Evolutionary conservation across 2,329 filamentous ascomycete species (phyloP), one percentile per base, ranked within the genome.

Genomic region (Penicillium verrucosum): DNA sequence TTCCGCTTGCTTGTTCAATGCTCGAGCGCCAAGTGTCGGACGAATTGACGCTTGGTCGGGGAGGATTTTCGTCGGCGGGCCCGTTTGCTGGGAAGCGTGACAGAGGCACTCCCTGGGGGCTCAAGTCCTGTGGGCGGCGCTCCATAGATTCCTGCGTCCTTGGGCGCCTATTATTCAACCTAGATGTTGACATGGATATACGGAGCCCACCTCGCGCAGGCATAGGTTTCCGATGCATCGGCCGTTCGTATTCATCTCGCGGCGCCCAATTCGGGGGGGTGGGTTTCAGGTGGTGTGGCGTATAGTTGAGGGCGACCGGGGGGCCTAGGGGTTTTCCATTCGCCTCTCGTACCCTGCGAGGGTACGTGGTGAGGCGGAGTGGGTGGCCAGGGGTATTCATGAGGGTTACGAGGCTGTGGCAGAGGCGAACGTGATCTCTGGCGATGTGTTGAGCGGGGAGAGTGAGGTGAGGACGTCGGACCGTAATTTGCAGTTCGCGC

Each of bases 21-120:
- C 83, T 86, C 16, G 84, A 87, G 53, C 80, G 79, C 4, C 78
- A 83, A 4, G 85, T 88, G 69, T 84, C 74, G 27, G 79, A 81
- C 4, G 85, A 88, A 52, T 84, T 80, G 61, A 83, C 80, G 60
- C 85, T 87, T 14, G 82, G 80, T 25, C 85, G 78, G 25, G 81
- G 70, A 6, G 64, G 62, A 49, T 70, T 68, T 32, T 73, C 68
- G 38, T 75, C 74, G n/a, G 67, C 50, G 4, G 70, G 64, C 2
- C 65, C 67, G 58, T 67, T 65, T 18, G 66, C 63, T n/a, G 69
- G 66, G 29, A 70, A 71, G 32, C 71, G 69, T 14, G 73, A 70
- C 27, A 70, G 53, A 5, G 64, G 63, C 14, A 71, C 59, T 23
- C 65, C 69, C 42, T 63, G 64, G 11, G 60, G 36, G 18, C 45